A percentile compares a stretch with the other conserved stretches of the same genome.
Conservation (phyloP, 257 asterid genomes). For the Hygrophila difformis region DNA sequence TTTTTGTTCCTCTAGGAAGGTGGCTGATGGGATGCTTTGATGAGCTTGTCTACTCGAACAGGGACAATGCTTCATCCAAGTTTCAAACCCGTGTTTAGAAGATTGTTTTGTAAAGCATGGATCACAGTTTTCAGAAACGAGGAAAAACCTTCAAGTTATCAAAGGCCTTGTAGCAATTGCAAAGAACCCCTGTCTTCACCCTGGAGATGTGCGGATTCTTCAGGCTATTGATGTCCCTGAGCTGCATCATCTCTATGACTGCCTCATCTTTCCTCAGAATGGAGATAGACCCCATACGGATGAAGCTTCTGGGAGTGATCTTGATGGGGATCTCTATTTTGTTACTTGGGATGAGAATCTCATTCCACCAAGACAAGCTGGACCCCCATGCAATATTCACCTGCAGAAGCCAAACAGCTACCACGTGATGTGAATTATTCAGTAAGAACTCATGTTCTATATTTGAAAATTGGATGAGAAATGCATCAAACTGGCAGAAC, state of each 20-base stretch:
- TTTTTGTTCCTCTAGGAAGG: conserved; percentile 71
- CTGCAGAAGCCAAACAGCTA: conserved; percentile 35
- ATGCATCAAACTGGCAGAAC: conserved; percentile 79
- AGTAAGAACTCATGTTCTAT: conserved; percentile 29
- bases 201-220: conserved; percentile 86
- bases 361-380: conserved; percentile 84
- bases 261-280: conserved; percentile 81
- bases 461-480: conserved; percentile 54
- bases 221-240: conserved; percentile 70
- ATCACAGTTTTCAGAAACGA: conserved; percentile 36
- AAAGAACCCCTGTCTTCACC: conserved; percentile 94
- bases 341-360: conserved; percentile 94
- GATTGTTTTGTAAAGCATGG: conserved; percentile 71
- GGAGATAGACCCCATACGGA: conserved; percentile 88
- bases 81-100: conserved; percentile 59
- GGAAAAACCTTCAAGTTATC: conserved; percentile 44
- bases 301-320: conserved; percentile 97
- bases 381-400: conserved; percentile 71
- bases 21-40: conserved; percentile 98
- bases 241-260: conserved; percentile 61
- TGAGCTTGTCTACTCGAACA: conserved; percentile 64
- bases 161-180: conserved; percentile 71
- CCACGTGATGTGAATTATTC: conserved; percentile 44
- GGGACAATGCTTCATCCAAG: conserved; percentile 87
- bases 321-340: conserved; percentile 87